Evolutionary conservation across 2,329 filamentous ascomycete genomes (phyloP), one percentile per base, ranked within the genome.

Genomic region (Scolecobasidium constrictum): DNA sequence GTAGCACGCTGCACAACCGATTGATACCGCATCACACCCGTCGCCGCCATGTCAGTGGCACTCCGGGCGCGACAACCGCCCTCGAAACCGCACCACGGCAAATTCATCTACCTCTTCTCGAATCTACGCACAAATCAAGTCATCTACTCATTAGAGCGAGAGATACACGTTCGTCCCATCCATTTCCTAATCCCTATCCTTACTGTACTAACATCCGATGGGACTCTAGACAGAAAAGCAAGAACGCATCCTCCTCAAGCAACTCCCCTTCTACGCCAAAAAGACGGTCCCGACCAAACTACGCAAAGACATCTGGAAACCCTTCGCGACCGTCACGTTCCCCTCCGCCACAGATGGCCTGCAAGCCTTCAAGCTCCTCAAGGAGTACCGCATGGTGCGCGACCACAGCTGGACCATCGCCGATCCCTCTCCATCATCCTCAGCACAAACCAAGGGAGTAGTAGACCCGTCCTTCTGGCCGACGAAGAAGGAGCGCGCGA

Each of bases 121-220:
- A 70, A 81, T 56, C 63, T 75, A 50, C 67, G 69, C 48, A 79
- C 77, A 26, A 77, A 78, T 46, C 77, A 81, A 59, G 71, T 80
- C 49, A 62, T 81, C 43, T 81, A 81, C 59, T 79, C 77, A 17
- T 59, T 81, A 48, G 68, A 67, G 33, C 68, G 71, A 41, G 64
- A 67, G 41, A 56, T 80, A 36, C 65, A 77, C 49, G 75, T 78
- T 62, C 50, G 65, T 45, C 18, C 35, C 18, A 40, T 31, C 26
- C 9, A 7, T n/a, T 7, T n/a, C 26, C 26, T n/a, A 9, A 9
- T 7, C n/a, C n/a, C 26, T 9, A 31, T 7, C 26, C 17, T 39
- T n/a, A 3, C 26, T 37, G 31, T 34, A 40, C 41, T 4, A 22
- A 5, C n/a, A 7, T 34, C 28, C 23, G 15, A 34, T 49, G 11